Base-by-base conservation (phyloP, 257 asterid species). In the Solanum dulcamara region DNA sequence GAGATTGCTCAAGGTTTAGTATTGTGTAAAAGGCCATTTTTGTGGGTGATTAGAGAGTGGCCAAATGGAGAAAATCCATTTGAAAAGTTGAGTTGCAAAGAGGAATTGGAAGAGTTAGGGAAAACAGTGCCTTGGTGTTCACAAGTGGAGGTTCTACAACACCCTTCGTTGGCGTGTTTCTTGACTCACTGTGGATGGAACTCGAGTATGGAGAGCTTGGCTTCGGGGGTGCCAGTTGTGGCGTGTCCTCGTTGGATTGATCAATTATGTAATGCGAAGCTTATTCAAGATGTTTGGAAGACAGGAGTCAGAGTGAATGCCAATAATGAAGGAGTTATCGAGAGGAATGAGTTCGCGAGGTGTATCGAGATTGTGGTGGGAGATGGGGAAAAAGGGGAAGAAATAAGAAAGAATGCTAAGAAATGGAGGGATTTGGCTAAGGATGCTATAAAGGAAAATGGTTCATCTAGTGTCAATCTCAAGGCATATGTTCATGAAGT, bases 101-200 rank as follows among this genome's bases (percentile, higher is more conserved):
- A 85, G 33, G 84, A 83, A 59, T 30, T 86, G 81, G 81, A 81
- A 48, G 30, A 85, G 67, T 46, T 67, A 46, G 89, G 89, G 60
- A 81, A 42, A 67, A 81, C 71, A 15, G 86, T 85, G 35, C 11
- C 87, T 15, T 87, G 89, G 89, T 84, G 86, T 70, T 85, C 87
- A 12, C 89, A 87, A 70, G 79, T 68, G 26, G 74, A 70, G 57
- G 87, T 87, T 32, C 72, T 84, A 9, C 50, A 60, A 59, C 77
- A 81, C 10, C 71, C 70, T 24, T 84, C 89, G 2, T 68, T 87
- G 71, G 89, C 81, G 0, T 84, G 89, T 44, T 87, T 87, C 64
- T 42, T 87, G 64, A 66, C 81, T 5, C 89, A 87, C 10, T 84
- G 86, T 44, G 86, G 87, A 42, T 87, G 89, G 89, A 87, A 85